A percentile compares a stretch with the other conserved stretches of the same genome.
Evolutionary conservation across 306 rosid species (phyloP).

Genomic region (Urtica urens): DNA sequence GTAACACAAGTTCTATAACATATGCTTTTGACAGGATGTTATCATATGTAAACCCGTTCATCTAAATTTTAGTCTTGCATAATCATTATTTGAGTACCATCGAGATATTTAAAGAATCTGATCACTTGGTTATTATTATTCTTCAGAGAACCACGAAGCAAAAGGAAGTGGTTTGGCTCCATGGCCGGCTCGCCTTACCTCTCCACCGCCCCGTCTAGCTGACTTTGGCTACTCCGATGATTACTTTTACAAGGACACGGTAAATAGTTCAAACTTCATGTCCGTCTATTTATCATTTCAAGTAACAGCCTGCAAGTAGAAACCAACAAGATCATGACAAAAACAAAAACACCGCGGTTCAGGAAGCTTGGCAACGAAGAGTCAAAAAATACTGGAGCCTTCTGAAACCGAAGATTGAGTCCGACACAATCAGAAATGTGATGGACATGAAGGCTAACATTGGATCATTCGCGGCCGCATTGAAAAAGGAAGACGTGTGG

Average conservation of each 20-base stretch:
- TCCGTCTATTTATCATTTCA: slow-evolving; percentile 1
- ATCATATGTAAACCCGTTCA: too few species aligned
- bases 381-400: slow-evolving; percentile 88
- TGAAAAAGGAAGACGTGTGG: slow-evolving; percentile 76
- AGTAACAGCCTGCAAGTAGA: not conserved
- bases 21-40: too few species aligned
- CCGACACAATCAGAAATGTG: slow-evolving; percentile 61
- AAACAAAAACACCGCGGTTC: slow-evolving; percentile 22
- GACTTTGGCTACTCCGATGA: slow-evolving; percentile 77
- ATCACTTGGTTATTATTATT: too few species aligned
- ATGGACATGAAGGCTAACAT: slow-evolving; percentile 97
- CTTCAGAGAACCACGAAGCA: slow-evolving; percentile 52
- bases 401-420: slow-evolving; percentile 43
- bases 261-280: slow-evolving; percentile 19
- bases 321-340: slow-evolving; percentile 1
- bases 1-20: too few species aligned
- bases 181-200: slow-evolving; percentile 90
- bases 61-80: too few species aligned
- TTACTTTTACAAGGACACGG: slow-evolving; percentile 83
- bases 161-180: slow-evolving; percentile 94
- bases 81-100: too few species aligned
- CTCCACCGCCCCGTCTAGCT: slow-evolving; percentile 85
- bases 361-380: slow-evolving; percentile 79
- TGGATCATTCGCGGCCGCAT: slow-evolving; percentile 91
- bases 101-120: too few species aligned